These are phyloP conservation scores for Boletus vermiculosoides DNA, from an alignment of 768 basidiomycete species.

Conservation along the genomic window DNA sequence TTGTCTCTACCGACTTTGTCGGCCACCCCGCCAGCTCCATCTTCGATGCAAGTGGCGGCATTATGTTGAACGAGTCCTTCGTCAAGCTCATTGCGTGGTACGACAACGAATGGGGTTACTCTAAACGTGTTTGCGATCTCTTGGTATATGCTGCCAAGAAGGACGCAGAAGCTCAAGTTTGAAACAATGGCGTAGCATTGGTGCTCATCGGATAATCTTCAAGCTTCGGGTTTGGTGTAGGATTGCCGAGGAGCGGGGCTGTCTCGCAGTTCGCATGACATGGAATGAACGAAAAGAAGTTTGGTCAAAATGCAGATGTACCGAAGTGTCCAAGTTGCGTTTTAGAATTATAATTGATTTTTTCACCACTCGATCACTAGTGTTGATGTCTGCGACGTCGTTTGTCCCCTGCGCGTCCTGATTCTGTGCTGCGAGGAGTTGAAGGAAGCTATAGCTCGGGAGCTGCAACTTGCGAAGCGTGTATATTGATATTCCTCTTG, in stretches of 20 bases:
- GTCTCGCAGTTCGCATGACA: not conserved
- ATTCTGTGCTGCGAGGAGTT: not conserved
- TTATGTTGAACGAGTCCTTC: slow-evolving; percentile 87
- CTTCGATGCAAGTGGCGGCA: slow-evolving; percentile 94
- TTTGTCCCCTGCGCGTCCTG: not conserved
- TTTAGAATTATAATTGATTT: slow-evolving; percentile 12
- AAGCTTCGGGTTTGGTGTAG: slow-evolving; percentile 13
- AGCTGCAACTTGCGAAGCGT: not conserved
- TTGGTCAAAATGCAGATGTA: slow-evolving; percentile 13
- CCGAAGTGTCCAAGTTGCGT: not conserved
- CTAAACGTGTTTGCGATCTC: slow-evolving; percentile 87
- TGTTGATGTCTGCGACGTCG: not conserved
- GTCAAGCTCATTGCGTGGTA: slow-evolving; percentile 98
- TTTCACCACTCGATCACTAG: not conserved
- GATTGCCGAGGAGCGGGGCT: slow-evolving; percentile 5
- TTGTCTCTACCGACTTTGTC: slow-evolving; percentile 94
- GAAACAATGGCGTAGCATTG: not conserved
- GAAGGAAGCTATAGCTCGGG: not conserved
- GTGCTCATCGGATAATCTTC: not conserved
- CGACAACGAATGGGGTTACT: slow-evolving; percentile 96
- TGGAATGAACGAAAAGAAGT: slow-evolving; percentile 2
- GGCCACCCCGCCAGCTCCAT: slow-evolving; percentile 78
- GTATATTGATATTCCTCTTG: not conserved
- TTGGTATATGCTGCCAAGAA: slow-evolving; percentile 75
- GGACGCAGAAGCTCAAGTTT: slow-evolving; percentile 44